phyloP scores from a whole-genome alignment of 768 basidiomycete species.

The Thelephora ganbajun region DNA sequence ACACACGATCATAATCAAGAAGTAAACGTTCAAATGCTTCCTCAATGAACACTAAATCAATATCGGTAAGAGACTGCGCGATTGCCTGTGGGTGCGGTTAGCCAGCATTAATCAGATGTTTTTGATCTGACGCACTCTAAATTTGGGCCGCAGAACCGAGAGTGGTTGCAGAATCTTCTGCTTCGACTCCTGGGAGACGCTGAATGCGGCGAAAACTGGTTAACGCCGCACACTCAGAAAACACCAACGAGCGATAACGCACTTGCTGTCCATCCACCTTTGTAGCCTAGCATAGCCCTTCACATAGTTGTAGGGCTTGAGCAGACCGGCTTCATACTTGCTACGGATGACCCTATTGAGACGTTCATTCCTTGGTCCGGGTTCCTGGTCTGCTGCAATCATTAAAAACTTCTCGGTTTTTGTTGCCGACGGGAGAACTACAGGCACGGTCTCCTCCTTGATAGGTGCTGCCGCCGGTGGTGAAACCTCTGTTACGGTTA shows the following conservation, averaged over 20 bases:
- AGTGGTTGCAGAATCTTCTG: slow-evolving; percentile 86
- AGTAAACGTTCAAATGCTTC: slow-evolving; percentile 93
- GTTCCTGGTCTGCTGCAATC: slow-evolving; percentile 89
- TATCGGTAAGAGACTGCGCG: slow-evolving; percentile 68
- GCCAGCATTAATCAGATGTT: not conserved
- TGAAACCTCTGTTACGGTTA: slow-evolving; percentile 10
- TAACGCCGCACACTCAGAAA: not conserved
- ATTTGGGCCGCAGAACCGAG: slow-evolving; percentile 74
- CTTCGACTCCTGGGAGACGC: slow-evolving; percentile 82
- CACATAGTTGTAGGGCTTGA: slow-evolving; percentile 94
- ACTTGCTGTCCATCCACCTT: slow-evolving; percentile 95
- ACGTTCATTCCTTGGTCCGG: slow-evolving; percentile 81
- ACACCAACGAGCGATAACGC: slow-evolving; percentile 10
- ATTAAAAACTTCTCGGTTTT: slow-evolving; percentile 83
- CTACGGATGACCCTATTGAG: slow-evolving; percentile 85
- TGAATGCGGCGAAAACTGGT: slow-evolving; percentile 14
- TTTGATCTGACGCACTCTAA: slow-evolving; percentile 37
- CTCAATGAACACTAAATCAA: slow-evolving; percentile 94
- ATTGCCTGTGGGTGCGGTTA: slow-evolving; percentile 34
- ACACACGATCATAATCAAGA: slow-evolving; percentile 89
- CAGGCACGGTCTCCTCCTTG: slow-evolving; percentile 27
- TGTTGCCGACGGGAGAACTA: slow-evolving; percentile 55
- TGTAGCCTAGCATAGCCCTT: slow-evolving; percentile 87
- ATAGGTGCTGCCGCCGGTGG: slow-evolving; percentile 11
- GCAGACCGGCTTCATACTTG: slow-evolving; percentile 90